Evolutionary conservation across 1,284 basidiomycete species (phyloP).

Genomic region (Tremellales sp.): DNA sequence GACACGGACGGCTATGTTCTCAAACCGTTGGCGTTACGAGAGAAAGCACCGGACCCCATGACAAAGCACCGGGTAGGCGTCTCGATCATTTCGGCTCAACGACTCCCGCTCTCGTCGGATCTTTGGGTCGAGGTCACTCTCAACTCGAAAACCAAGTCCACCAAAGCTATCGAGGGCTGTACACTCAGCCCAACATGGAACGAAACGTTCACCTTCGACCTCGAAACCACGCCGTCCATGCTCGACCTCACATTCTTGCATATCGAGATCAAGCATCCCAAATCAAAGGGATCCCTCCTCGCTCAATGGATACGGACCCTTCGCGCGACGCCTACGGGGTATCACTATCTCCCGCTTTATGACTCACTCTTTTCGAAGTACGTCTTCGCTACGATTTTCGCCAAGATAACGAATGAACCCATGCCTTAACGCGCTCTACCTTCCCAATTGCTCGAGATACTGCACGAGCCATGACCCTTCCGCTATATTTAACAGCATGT

Average conservation of each 20-base stretch:
- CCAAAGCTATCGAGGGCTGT: constrained; percentile 65
- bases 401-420: constrained; percentile 39
- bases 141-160: constrained; percentile 2
- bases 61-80: constrained; percentile 38
- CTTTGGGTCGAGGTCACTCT: constrained; percentile 44
- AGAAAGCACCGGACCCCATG: constrained; percentile 58
- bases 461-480: too few species aligned
- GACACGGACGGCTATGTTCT: constrained; percentile 83
- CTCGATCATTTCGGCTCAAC: constrained; percentile 86
- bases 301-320: constrained; percentile 61
- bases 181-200: constrained; percentile 89
- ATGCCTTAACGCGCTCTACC: background rate
- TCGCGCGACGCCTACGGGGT: constrained; percentile 53
- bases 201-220: constrained; percentile 63
- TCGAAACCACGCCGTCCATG: constrained; percentile 68
- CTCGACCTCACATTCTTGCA: constrained; percentile 75
- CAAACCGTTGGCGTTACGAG: constrained; percentile 75
- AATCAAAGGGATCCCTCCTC: constrained; percentile 59
- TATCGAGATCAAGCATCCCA: constrained; percentile 65
- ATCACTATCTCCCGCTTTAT: constrained; percentile 78
- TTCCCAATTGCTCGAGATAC: too few species aligned
- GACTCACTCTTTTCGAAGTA: constrained; percentile 76
- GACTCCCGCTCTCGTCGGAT: constrained; percentile 74
- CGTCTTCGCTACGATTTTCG: constrained; percentile 83
- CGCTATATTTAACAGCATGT: too few species aligned